Base-by-base conservation (phyloP, 2,329 filamentous ascomycete genomes). In the Rosellinia necatrix region DNA sequence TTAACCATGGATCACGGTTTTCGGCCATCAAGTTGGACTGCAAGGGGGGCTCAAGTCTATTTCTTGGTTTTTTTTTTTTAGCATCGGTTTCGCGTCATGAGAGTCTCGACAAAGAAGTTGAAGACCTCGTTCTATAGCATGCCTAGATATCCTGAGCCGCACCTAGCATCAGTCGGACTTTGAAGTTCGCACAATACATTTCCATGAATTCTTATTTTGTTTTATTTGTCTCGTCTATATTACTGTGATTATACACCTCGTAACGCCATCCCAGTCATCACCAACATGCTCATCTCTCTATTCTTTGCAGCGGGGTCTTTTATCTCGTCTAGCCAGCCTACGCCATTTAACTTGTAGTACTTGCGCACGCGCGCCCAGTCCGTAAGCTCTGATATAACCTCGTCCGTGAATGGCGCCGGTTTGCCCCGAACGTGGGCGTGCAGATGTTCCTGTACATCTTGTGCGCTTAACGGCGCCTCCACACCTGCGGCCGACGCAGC, bases 331-430 rank as follows among this genome's bases (percentile, higher is more conserved):
- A 84, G 66, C 63, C 78, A 80, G 42, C 76, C 73, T n/a, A 84
- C 70, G 6, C 81, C 78, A 60, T 89, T 89, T 25, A 97, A 75
- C 71, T 96, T 96, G 74, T 97, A 97, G 60, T 90, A 86, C 75
- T 96, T 97, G 68, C 84, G 85, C 27, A 97, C 82, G 68, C 86
- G 88, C 19, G 77, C 71, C 65, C 88, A 71, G 69, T 96, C 90
- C 2, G 86, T 82, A 22, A 84, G 74, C 0, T 72, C 67, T 0
- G 74, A 71, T 17, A 96, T 72, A n/a, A 77, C 78, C 4, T 81
- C 81, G 66, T 96, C 88, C 1, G 82, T 81, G 54, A 91, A 84
- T 0, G 79, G 68, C 0, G 81, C 70, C 1, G 79, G 72, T 0
- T 76, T 78, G 9, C 90, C 92, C 61, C 90, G 67, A 19, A 96